phyloP scores from a whole-genome alignment of 139 green algal species.

The Coccomyxa sp. region DNA sequence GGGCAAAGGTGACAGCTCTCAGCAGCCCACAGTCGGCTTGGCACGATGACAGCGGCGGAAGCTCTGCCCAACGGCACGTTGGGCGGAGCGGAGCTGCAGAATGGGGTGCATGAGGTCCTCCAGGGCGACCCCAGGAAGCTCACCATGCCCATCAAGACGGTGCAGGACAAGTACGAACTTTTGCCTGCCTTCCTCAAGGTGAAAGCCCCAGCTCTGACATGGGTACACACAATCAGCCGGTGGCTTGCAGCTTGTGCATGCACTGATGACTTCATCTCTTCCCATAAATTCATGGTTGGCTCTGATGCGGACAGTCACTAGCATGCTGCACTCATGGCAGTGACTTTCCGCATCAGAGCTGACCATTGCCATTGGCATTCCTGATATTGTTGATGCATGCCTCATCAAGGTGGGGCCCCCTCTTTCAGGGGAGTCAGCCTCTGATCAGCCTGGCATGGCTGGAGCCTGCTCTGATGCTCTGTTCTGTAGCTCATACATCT shows the following conservation, averaged over 20 bases:
- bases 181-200: slow-evolving; percentile 92
- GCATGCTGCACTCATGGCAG: neutral
- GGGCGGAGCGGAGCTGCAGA: neutral
- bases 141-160: slow-evolving; percentile 65
- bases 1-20: too few species aligned
- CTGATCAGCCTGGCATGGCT: too few species aligned
- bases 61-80: neutral
- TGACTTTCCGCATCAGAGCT: neutral
- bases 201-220: too few species aligned
- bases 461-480: too few species aligned
- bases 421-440: too few species aligned
- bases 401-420: too few species aligned
- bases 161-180: slow-evolving; percentile 93
- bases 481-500: too few species aligned
- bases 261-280: too few species aligned
- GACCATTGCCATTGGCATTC: neutral
- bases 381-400: neutral
- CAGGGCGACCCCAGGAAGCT: slow-evolving; percentile 55
- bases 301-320: neutral
- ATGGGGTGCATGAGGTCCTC: slow-evolving; percentile 14
- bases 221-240: too few species aligned
- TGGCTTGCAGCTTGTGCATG: too few species aligned
- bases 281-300: too few species aligned
- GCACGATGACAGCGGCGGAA: neutral
- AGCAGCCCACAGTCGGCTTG: too few species aligned